phyloP scores from a whole-genome alignment of 2,329 filamentous ascomycete genomes.

The Fusarium brevicatenulatum region DNA sequence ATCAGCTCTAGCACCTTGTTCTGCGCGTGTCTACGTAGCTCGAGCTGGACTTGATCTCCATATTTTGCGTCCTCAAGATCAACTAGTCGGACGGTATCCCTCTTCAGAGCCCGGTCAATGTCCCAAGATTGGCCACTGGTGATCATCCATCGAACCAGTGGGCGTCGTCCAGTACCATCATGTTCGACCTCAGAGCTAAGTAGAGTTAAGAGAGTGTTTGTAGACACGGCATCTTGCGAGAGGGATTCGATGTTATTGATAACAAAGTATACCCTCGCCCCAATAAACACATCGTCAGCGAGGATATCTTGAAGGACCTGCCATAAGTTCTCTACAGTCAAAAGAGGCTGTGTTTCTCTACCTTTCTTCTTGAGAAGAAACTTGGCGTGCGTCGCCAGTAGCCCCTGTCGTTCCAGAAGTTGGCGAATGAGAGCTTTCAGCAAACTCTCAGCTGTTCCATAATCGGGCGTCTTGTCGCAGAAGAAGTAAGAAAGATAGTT shows the following conservation, averaged over 20 bases:
- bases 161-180: neutral
- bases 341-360: conserved; percentile 11
- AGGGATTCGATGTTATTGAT: conserved; percentile 55
- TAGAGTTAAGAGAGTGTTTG: conserved; percentile 4
- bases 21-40: conserved; percentile 45
- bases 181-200: conserved; percentile 16
- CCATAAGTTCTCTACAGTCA: conserved; percentile 47
- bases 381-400: conserved; percentile 50
- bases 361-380: conserved; percentile 44
- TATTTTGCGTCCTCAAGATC: conserved; percentile 37
- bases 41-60: conserved; percentile 27
- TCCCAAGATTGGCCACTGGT: conserved; percentile 47
- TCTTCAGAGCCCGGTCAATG: conserved; percentile 11
- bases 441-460: conserved; percentile 53
- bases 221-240: conserved; percentile 44
- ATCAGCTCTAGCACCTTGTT: conserved; percentile 49
- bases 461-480: conserved; percentile 52
- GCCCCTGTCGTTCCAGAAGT: conserved; percentile 49
- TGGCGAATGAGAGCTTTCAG: conserved; percentile 54
- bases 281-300: conserved; percentile 42
- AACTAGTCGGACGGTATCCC: conserved; percentile 13
- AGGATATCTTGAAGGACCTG: conserved; percentile 56
- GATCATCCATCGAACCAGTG: conserved; percentile 51
- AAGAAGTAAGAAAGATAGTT: conserved; percentile 54
- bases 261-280: conserved; percentile 50